Evolutionary conservation across 2,329 filamentous ascomycete genomes (phyloP).

Genomic region (Lecanoromycetidae sp.): DNA sequence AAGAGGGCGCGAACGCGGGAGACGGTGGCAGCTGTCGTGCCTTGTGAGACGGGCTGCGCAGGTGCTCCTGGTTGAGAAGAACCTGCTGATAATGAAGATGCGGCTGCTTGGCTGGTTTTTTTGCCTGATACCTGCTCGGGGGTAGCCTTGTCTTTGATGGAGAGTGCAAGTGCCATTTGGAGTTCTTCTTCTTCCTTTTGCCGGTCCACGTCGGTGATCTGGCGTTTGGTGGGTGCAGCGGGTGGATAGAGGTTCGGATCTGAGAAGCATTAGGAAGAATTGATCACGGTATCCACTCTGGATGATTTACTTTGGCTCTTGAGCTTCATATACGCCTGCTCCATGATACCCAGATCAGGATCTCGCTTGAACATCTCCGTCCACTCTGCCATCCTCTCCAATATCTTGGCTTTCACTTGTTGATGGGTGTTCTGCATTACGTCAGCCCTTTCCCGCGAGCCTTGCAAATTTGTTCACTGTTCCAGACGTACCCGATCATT

Average conservation of each 20-base stretch:
- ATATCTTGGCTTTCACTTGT: slow-evolving; percentile 92
- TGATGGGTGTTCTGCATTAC: slow-evolving; percentile 65
- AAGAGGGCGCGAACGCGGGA: slow-evolving; percentile 87
- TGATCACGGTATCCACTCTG: neutral
- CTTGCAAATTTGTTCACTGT: too few relatives aligned
- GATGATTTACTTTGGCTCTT: slow-evolving; percentile 51
- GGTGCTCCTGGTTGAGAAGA: slow-evolving; percentile 32
- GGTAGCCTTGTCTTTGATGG: slow-evolving; percentile 67
- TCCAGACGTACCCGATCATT: slow-evolving; percentile 54
- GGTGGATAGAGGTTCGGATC: slow-evolving; percentile 86
- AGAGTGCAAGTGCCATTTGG: slow-evolving; percentile 88
- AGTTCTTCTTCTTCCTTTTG: slow-evolving; percentile 95
- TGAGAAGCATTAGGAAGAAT: slow-evolving; percentile 25
- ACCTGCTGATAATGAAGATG: slow-evolving; percentile 25
- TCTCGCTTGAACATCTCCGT: slow-evolving; percentile 85
- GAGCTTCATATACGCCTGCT: slow-evolving; percentile 79
- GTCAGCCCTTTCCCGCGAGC: slow-evolving; percentile 1
- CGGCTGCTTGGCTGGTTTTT: slow-evolving; percentile 26
- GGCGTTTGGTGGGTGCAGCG: slow-evolving; percentile 83
- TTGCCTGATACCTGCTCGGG: slow-evolving; percentile 21
- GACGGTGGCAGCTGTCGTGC: slow-evolving; percentile 90
- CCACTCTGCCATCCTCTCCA: slow-evolving; percentile 96
- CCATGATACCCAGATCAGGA: slow-evolving; percentile 92
- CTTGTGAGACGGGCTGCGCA: slow-evolving; percentile 53
- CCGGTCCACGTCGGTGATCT: slow-evolving; percentile 78